Base-by-base conservation (phyloP, 208 protist genomes). In the Leishmania arabica region DNA sequence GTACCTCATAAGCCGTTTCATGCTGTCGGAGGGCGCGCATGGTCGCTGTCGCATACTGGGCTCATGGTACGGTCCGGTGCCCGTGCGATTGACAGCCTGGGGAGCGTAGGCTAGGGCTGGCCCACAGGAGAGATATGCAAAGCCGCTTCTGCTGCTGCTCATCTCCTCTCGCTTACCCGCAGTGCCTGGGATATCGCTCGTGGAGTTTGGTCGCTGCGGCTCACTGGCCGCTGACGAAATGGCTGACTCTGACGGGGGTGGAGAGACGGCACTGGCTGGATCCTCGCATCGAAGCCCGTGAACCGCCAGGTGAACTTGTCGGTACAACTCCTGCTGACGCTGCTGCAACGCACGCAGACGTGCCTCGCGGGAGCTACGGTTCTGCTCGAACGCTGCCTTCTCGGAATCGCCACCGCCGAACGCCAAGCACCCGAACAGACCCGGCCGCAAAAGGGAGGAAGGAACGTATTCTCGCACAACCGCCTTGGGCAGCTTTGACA, bases 301-400 rank as follows among this genome's bases (percentile, higher is more conserved):
- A 45, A 90, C 75, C 4, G 87, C 80, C 6, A 70, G 65, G 19
- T 83, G 86, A 0, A 92, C 81, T 60, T 76, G 77, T 13, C 42
- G 73, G 70, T 90, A 86, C 21, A 96, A 83, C 27, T 86, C 84
- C 64, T 89, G 74, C 70, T 96, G 90, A 13, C 88, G 81, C 58
- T 82, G 86, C 58, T 91, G 83, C 51, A 93, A 75, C 3, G 83
- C 83, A 6, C 85, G 77, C 58, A 87, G 84, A 11, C 86, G 84
- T 21, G 75, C 79, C 56, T 79, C 86, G 45, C 92, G 88, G 66
- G 86, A 75, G 47, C 64, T 78, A 66, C 92, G 88, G 27, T 86
- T 79, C 65, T 90, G 62, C 77, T 95, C 86, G 65, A 90, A 85
- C 1, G 74, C 81, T 0, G 42, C 47, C 31, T 82, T 66, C 15